Base-by-base conservation (phyloP, 495 filamentous ascomycete species). In the Daldinia grandis region DNA sequence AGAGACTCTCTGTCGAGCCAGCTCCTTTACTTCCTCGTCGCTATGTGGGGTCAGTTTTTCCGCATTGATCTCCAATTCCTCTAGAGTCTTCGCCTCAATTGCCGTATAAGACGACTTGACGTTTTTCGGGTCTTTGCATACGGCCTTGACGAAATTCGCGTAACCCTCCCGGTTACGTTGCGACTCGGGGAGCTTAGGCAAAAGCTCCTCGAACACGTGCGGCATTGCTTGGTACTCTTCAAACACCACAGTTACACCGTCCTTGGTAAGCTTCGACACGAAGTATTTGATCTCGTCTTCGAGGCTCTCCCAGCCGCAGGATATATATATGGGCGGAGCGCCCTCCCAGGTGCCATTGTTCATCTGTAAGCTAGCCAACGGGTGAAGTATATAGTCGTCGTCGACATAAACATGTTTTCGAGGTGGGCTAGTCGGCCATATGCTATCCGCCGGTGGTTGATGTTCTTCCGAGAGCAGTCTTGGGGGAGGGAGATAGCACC, bases 141-240 rank as follows among this genome's bases (percentile, higher is more conserved):
- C 78, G 27, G 68, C 67, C 17, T 78, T 78, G 0, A 88, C 79
- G 72, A 95, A 97, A 31, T 75, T 79, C 0, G 85, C 81, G 80
- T 88, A 85, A 19, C 84, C 77, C 8, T 86, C 77, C 50, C 90
- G 84, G 71, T 87, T 91, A 50, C 81, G 77, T 61, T 78, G 79
- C 1, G 83, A 73, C 5, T 81, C 85, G 0, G 78, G 58, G 1
- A 86, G 71, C n/a, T 72, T 75, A n/a, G 82, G 77, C 62, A 97
- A 78, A 0, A 96, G 54, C 67, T 89, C 71, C 0, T 84, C 88
- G 76, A 96, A 97, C 64, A 90, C 92, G 75, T 98, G 95, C 49
- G 94, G 94, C 93, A 97, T 96, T 1, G 89, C 90, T 77, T 95
- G 92, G 71, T 88, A 97, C 78, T 93, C 85, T 73, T 94, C 88